Conservation (phyloP, 2,329 filamentous ascomycete genomes). For the Bipolaris oryzae region DNA sequence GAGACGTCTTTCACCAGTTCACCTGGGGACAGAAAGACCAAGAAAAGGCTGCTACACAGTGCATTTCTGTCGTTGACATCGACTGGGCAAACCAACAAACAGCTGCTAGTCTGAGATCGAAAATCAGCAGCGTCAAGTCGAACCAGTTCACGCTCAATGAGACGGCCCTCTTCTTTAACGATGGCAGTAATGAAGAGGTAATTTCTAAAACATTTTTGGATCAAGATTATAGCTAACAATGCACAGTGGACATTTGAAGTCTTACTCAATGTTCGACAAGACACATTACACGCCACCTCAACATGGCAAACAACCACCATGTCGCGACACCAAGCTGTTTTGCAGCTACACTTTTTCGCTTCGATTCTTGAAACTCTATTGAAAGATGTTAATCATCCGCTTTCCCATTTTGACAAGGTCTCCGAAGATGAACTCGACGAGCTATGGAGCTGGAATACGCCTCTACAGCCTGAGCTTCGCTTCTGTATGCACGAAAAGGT, state of each 20-base stretch:
- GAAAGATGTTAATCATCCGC: slow-evolving; percentile 15
- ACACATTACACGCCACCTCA: slow-evolving; percentile 47
- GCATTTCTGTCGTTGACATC: slow-evolving; percentile 25
- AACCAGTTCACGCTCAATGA: slow-evolving; percentile 15
- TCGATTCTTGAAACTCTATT: slow-evolving; percentile 48
- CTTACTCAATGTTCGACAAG: slow-evolving; percentile 31
- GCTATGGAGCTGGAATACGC: slow-evolving; percentile 58
- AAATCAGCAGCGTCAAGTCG: slow-evolving; percentile 21
- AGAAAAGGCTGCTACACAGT: slow-evolving; percentile 18
- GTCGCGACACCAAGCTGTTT: slow-evolving; percentile 52
- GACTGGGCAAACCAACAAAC: slow-evolving; percentile 23
- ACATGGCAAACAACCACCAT: slow-evolving; percentile 52
- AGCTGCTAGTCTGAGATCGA: slow-evolving; percentile 21
- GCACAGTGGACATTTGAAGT: slow-evolving; percentile 41
- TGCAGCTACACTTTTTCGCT: slow-evolving; percentile 52
- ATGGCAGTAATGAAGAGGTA: slow-evolving; percentile 41
- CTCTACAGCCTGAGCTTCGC: slow-evolving; percentile 51
- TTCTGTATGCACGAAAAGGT: slow-evolving; percentile 58
- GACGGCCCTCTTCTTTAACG: slow-evolving; percentile 32
- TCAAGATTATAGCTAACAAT: slow-evolving; percentile 3
- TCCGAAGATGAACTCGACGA: slow-evolving; percentile 50
- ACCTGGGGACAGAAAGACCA: slow-evolving; percentile 33
- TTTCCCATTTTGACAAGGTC: slow-evolving; percentile 27
- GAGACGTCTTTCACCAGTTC: slow-evolving; percentile 39
- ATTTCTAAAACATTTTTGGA: not conserved